Evolutionary conservation across 1,284 basidiomycete species (phyloP), one percentile per base, ranked within the genome.

Genomic region (Neonothopanus nambi): DNA sequence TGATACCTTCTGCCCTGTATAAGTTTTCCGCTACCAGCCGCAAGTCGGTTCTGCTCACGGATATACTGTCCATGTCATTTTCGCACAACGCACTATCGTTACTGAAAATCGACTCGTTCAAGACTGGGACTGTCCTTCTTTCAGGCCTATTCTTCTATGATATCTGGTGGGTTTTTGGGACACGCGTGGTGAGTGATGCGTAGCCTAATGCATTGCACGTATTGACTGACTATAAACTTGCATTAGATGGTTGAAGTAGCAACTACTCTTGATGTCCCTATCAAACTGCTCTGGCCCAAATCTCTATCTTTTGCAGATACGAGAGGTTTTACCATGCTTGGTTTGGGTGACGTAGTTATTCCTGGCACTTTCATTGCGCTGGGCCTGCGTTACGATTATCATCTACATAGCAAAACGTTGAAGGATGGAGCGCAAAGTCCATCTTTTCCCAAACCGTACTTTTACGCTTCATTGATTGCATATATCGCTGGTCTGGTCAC

Each of bases 241-340:
- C n/a, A 13, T 33, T 58, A 91, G 85, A 95, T 96, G 94, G 88
- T 95, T 28, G 87, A 87, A 60, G 96, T 98, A 1, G 96, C 96
- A 1, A 95, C 89, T 33, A 87, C 82, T 52, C 83, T 98, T 54
- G 95, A 98, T 62, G 85, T 89, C n/a, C 96, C 96, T 12, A 97
- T 96, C 73, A 96, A 96, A 71, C 74, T 96, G 35, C 75, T 95
- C 36, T 95, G 90, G 80, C 87, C 93, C 0, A 93, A 91, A 63
- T 86, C 87, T 0, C 58, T 85, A 53, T 64, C 63, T n/a, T 82
- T 88, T 59, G 75, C 77, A 26, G 69, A 73, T 40, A 72, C 71
- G 38, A 70, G 79, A 45, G 91, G 93, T 9, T 92, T 86, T 68
- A 91, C 93, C 36, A 91, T 98, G 86, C 85, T 99, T 23, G 96